Conservation (phyloP, 83 land plant species). For the Picea abies region DNA sequence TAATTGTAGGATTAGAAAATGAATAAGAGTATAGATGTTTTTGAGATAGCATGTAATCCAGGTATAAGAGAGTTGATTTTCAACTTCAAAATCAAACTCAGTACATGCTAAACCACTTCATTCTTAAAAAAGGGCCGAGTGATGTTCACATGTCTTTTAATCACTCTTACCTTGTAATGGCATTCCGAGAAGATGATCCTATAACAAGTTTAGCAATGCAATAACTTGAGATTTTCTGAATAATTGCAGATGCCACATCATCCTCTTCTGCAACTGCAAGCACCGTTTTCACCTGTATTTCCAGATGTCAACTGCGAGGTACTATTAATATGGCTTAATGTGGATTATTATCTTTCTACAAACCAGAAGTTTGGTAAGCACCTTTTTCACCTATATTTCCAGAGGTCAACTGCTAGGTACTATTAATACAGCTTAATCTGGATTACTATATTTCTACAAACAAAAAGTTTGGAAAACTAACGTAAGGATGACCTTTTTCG, state of each 20-base stretch:
- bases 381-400: conserved; percentile 40
- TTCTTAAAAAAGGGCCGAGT: background rate
- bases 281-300: conserved; percentile 45
- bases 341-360: no score
- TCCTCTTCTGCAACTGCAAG: conserved; percentile 40
- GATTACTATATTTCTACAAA: background rate
- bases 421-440: background rate
- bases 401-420: background rate
- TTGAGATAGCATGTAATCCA: no score
- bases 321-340: background rate
- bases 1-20: no score
- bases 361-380: background rate
- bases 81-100: background rate
- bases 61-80: no score
- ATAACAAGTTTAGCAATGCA: conserved; percentile 50
- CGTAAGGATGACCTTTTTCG: conserved; percentile 28
- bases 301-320: background rate
- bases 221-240: conserved; percentile 28
- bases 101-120: background rate
- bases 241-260: conserved; percentile 50
- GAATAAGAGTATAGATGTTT: no score
- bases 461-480: background rate
- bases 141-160: background rate
- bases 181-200: conserved; percentile 42
- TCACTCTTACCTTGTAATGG: conserved; percentile 37